Evolutionary conservation across 2,329 filamentous ascomycete genomes (phyloP).

Genomic region (Cercospora citrullina): DNA sequence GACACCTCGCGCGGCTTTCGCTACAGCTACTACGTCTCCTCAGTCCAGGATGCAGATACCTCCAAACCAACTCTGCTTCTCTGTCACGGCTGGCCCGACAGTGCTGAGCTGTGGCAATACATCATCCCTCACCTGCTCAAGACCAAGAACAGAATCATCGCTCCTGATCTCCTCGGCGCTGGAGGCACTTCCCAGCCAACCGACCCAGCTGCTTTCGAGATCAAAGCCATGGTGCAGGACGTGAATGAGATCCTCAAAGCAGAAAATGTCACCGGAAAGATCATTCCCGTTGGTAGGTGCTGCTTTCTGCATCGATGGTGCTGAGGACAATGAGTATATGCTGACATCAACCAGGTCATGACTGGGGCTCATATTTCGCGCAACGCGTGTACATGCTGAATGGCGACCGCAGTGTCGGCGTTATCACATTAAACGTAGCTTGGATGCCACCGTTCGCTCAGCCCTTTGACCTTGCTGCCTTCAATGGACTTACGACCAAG

Average conservation of each 20-base stretch:
- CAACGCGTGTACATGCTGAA: conserved; percentile 47
- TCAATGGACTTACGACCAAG: conserved; percentile 39
- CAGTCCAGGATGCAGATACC: conserved; percentile 29
- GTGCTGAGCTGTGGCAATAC: conserved; percentile 48
- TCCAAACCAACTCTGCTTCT: conserved; percentile 42
- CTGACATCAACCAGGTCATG: conserved; percentile 5
- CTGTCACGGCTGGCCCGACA: conserved; percentile 54
- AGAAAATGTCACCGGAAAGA: conserved; percentile 34
- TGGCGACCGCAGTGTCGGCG: conserved; percentile 43
- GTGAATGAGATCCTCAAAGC: conserved; percentile 45
- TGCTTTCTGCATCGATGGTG: background rate
- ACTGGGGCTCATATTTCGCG: conserved; percentile 42
- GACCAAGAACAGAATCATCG: conserved; percentile 43
- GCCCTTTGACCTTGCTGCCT: conserved; percentile 42
- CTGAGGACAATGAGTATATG: background rate
- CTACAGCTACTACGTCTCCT: conserved; percentile 46
- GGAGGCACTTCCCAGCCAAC: conserved; percentile 46
- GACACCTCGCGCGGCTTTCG: conserved; percentile 33
- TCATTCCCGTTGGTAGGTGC: conserved; percentile 31
- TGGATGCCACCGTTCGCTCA: conserved; percentile 42
- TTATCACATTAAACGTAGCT: conserved; percentile 47
- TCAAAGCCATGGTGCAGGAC: conserved; percentile 41
- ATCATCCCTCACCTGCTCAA: conserved; percentile 45
- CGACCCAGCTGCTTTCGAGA: conserved; percentile 42
- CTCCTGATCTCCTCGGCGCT: conserved; percentile 44